phyloP scores from a whole-genome alignment of 169 alveolate species.

The Cryptosporidium andersoni region DNA sequence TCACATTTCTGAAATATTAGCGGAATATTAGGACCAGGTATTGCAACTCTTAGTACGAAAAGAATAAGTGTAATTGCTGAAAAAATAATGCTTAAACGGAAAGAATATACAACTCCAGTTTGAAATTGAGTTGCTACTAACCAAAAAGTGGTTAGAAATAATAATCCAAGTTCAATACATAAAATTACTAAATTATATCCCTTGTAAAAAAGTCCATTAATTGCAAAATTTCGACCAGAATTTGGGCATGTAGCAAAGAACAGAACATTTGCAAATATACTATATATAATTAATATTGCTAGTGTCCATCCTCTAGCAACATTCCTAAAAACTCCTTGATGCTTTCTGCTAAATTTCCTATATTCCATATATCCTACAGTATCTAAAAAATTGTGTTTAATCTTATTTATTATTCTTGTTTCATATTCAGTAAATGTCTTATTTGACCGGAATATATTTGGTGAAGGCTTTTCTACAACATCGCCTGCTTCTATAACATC shows the following conservation, averaged over 20 bases:
- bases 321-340: constrained; percentile 67
- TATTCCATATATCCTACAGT: constrained; percentile 65
- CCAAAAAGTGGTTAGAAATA: constrained; percentile 58
- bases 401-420: constrained; percentile 27
- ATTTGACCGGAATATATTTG: constrained; percentile 47
- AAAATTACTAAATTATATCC: constrained; percentile 42
- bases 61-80: constrained; percentile 37
- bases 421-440: constrained; percentile 40
- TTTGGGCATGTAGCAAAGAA: constrained; percentile 68
- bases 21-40: constrained; percentile 1
- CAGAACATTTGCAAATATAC: constrained; percentile 49
- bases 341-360: constrained; percentile 62
- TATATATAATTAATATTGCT: constrained; percentile 22
- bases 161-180: constrained; percentile 36
- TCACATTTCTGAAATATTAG: constrained; percentile 44
- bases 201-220: constrained; percentile 12
- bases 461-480: constrained; percentile 67
- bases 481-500: constrained; percentile 71
- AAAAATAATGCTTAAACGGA: constrained; percentile 40
- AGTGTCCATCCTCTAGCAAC: constrained; percentile 67
- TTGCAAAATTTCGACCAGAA: constrained; percentile 36
- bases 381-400: constrained; percentile 48
- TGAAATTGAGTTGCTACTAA: constrained; percentile 61
- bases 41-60: constrained; percentile 44
- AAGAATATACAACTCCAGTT: constrained; percentile 69